Base-by-base conservation (phyloP, 169 alveolate species). In the Cryptosporidium viatorum region DNA sequence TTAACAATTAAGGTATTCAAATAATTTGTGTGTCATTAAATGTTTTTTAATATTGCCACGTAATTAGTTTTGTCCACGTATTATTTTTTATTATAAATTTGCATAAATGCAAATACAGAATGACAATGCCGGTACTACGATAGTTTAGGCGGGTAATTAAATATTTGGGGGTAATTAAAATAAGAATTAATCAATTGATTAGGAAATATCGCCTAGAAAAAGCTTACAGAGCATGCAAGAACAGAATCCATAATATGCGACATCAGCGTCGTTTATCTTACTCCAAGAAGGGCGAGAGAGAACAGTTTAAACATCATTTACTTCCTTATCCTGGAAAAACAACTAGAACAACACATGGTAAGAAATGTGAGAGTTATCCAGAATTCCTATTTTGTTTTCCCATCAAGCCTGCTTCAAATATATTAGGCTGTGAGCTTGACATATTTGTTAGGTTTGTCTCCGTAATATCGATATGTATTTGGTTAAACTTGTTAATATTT, bases 231-330 rank as follows among this genome's bases (percentile, higher is more conserved):
- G 71, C 31, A 65, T 65, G 71, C 18, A 65, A 65, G 52, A 31
- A 35, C 71, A 65, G 71, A 65, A 35, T 65, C 23, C 45, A 70
- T 80, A 80, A 62, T 62, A 80, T 80, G 89, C 89, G 89, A 65
- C 89, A 80, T 41, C 73, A 80, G 23, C 73, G 89, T 80, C 89
- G 89, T 80, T 29, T 45, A 41, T 65, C 89, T 41, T 39, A n/a
- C 52, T 10, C 43, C 4, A 80, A 59, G 37, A 80, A 80, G 31
- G 89, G 67, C 2, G 73, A 65, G 31, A 65, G 89, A 26, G 89
- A 59, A 6, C 80, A 59, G 52, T 80, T 80, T n/a, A 59, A 80
- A 50, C 59, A 37, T 16, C 89, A 60, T 14, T 39, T 80, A 65
- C 84, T 80, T 50, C 89, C 89, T 7, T 80, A 80, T 35, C 89